Percentiles rank a stretch among this genome's conserved stretches.
These are phyloP conservation scores for Ceratocystiopsis minuta DNA, from an alignment of 2,329 filamentous ascomycete species.

Conservation along the genomic window DNA sequence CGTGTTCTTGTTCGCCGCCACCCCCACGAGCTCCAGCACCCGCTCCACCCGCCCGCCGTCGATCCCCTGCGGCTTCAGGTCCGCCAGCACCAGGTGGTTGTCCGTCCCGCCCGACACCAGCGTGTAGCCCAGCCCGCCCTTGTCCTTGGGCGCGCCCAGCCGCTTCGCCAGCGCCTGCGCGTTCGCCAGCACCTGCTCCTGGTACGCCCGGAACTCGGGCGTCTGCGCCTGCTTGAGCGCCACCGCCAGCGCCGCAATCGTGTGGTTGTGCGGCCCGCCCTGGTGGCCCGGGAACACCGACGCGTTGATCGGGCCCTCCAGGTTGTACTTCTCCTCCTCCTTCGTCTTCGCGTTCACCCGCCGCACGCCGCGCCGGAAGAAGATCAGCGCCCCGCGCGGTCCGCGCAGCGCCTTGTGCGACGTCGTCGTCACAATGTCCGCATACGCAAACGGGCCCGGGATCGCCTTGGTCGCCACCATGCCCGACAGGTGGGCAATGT, in stretches of 20 bases:
- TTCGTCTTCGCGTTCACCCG: conserved; percentile 71
- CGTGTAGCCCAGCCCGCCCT: conserved; percentile 65
- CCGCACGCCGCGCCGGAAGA: conserved; percentile 86
- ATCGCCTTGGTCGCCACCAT: conserved; percentile 83
- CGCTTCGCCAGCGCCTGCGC: conserved; percentile 67
- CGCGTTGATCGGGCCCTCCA: conserved; percentile 84
- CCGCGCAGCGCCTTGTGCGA: conserved; percentile 95
- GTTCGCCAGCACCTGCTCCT: conserved; percentile 77
- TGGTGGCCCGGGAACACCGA: conserved; percentile 98
- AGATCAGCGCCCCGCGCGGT: conserved; percentile 92
- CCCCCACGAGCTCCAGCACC: conserved; percentile 77
- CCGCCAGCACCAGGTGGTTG: conserved; percentile 87
- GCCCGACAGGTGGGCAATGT: conserved; percentile 96
- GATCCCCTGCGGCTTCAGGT: conserved; percentile 74
- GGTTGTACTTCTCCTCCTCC: conserved; percentile 70
- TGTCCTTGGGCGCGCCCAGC: conserved; percentile 48
- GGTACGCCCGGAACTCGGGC: conserved; percentile 82
- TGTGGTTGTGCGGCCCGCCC: conserved; percentile 97
- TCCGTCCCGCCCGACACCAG: conserved; percentile 90
- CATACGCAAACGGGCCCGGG: conserved; percentile 71
- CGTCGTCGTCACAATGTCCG: conserved; percentile 92
- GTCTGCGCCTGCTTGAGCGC: conserved; percentile 85
- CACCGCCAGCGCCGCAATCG: conserved; percentile 86
- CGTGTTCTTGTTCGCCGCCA: conserved; percentile 98
- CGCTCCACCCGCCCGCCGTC: conserved; percentile 84